Evolutionary conservation across 2,329 filamentous ascomycete genomes (phyloP), one percentile per base, ranked within the genome.

Genomic region (Polytolypa hystricis): DNA sequence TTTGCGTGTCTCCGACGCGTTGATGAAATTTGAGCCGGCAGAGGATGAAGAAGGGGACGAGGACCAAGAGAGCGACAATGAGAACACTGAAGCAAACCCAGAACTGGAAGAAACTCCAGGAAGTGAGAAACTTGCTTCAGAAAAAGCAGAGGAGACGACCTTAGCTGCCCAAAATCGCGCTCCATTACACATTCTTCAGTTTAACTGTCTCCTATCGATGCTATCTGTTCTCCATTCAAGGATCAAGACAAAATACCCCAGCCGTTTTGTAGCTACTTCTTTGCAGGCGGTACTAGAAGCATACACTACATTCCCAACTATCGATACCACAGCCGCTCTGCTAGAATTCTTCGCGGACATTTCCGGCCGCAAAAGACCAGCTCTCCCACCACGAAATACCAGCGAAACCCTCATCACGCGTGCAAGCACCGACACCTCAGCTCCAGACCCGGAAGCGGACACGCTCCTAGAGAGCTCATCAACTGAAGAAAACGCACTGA

Each of bases 211-310:
- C 17, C 34, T 65, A 11, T 54, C 56, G 2, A 70, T 79, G 65
- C 61, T 80, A 2, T 62, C 70, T 1, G 65, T 70, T 8, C 57
- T 80, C 11, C 76, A 79, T 50, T 63, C 63, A 4, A 65, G 76
- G 14, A 74, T 80, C 50, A 74, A 74, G 55, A 77, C 76, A 3
- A 76, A 77, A 49, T 71, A 68, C 30, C 75, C 76, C 0, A 79
- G 74, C 46, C 69, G 74, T 1, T 80, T 80, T 47, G 61, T 80
- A 10, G 74, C 74, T 6, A 77, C 74, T 0, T 77, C 73, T 15
- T 60, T 80, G 4, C 74, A 79, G 42, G 74, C 76, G 7, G 69
- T 73, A 1, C 54, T 79, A 4, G 66, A 70, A 15, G 71, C 73
- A 26, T 79, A 77, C 49, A 69, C 70, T n/a, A 59, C 66, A 34